Percentiles rank a stretch among this genome's conserved stretches.
Evolutionary conservation across 257 asterid genomes (phyloP).

Genomic region (Nicotiana sylvestris): DNA sequence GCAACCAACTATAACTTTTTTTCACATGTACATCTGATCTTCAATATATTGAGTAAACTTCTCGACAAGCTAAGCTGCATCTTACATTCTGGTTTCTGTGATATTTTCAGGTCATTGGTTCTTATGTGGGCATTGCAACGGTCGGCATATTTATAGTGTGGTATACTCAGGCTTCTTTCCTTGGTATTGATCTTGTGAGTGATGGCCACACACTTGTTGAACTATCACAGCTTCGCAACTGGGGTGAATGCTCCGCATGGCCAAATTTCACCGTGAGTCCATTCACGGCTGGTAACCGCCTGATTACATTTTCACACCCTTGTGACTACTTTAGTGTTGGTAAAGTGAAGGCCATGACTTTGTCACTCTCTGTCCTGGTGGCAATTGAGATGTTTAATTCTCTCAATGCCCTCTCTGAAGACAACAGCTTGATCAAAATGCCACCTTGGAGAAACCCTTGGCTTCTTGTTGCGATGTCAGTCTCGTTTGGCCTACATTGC

Average conservation of each 20-base stretch:
- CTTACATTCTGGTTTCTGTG: not conserved
- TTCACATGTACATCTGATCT: not conserved
- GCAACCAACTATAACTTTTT: not conserved
- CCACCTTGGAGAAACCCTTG: conserved; percentile 93
- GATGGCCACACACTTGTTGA: conserved; percentile 83
- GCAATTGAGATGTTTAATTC: conserved; percentile 89
- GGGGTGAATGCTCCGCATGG: conserved; percentile 91
- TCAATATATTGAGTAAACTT: not conserved
- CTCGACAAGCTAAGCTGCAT: not conserved
- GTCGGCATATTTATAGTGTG: conserved; percentile 82
- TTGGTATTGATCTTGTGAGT: conserved; percentile 52
- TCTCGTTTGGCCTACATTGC: conserved; percentile 63
- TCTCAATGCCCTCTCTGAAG: conserved; percentile 82
- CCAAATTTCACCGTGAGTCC: conserved; percentile 63
- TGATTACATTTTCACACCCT: conserved; percentile 51
- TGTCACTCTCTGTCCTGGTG: conserved; percentile 82
- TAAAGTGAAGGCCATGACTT: conserved; percentile 81
- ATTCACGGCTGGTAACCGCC: conserved; percentile 53
- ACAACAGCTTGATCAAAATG: conserved; percentile 74
- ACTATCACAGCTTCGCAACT: conserved; percentile 75
- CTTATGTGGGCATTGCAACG: conserved; percentile 82
- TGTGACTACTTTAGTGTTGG: conserved; percentile 74
- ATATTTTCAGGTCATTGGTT: conserved; percentile 67
- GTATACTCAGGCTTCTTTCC: conserved; percentile 79
- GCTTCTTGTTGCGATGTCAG: conserved; percentile 74